phyloP scores from a whole-genome alignment of 352 stramenopile species.

The Phytopythium kandeliae region DNA sequence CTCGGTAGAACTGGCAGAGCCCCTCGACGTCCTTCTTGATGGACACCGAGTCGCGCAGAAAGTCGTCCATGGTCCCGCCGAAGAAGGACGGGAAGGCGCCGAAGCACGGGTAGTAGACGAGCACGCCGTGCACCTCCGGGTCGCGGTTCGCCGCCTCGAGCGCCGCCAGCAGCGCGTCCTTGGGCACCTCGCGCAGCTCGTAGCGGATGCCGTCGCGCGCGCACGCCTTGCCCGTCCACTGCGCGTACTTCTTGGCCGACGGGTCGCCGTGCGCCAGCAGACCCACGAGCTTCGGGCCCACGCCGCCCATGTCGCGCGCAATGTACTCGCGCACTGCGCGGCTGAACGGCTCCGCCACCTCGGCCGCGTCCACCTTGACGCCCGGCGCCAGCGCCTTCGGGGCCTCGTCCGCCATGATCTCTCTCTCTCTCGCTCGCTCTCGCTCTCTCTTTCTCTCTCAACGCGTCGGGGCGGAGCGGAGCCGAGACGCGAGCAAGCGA shows the following conservation, averaged over 20 bases:
- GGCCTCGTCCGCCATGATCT: conserved; percentile 4
- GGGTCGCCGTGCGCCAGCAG: conserved; percentile 95
- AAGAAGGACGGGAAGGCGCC: conserved; percentile 95
- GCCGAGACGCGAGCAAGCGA: not conserved
- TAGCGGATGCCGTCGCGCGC: conserved; percentile 94
- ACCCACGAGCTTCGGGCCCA: conserved; percentile 85
- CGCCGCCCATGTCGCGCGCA: conserved; percentile 57
- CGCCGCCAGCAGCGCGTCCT: conserved; percentile 91
- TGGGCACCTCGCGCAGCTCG: conserved; percentile 92
- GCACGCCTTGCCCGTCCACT: conserved; percentile 96
- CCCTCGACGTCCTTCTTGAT: conserved; percentile 97
- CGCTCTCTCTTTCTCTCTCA: too few species aligned
- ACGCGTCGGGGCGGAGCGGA: too few species aligned
- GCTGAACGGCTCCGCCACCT: conserved; percentile 86
- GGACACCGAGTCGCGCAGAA: conserved; percentile 94
- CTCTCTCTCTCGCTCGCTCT: too few species aligned
- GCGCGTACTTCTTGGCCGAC: conserved; percentile 93
- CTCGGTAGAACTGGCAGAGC: conserved; percentile 94
- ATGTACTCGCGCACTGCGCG: conserved; percentile 83
- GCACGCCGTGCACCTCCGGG: conserved; percentile 94
- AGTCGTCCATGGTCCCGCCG: conserved; percentile 96
- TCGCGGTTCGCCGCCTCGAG: conserved; percentile 92
- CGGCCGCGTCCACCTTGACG: conserved; percentile 71
- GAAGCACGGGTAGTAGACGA: conserved; percentile 99
- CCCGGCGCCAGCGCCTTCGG: conserved; percentile 10